Conservation (phyloP, 108 stramenopile species). For the Cyclotella baltica region DNA sequence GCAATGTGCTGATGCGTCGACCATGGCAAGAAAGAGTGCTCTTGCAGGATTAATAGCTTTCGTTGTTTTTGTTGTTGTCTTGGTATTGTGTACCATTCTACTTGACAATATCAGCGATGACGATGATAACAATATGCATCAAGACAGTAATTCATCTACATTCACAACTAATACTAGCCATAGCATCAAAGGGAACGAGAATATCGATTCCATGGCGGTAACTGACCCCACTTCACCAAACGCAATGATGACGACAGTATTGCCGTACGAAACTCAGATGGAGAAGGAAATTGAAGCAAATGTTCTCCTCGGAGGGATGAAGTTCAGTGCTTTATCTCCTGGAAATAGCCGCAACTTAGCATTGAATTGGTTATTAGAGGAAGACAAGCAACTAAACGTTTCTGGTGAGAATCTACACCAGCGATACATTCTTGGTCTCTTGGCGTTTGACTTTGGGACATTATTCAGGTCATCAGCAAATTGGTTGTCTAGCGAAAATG, state of each 20-base stretch:
- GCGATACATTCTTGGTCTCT: not conserved
- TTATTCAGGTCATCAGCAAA: not conserved
- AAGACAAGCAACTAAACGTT: not conserved
- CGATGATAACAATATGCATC: too few relatives aligned
- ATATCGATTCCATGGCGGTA: too few relatives aligned
- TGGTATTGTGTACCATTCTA: too few relatives aligned
- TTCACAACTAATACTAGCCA: not conserved
- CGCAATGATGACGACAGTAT: not conserved
- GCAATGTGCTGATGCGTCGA: too few relatives aligned
- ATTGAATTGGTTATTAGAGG: slow-evolving; percentile 4
- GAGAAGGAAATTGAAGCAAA: not conserved
- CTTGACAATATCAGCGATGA: too few relatives aligned
- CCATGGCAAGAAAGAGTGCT: too few relatives aligned
- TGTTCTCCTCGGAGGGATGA: not conserved
- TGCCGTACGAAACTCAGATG: not conserved
- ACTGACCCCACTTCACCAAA: not conserved
- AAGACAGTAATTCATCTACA: too few relatives aligned
- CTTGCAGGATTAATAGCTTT: too few relatives aligned
- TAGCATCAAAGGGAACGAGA: not conserved
- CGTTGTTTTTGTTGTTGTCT: too few relatives aligned
- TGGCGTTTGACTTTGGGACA: not conserved
- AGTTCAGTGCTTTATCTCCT: not conserved
- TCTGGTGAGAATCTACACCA: not conserved
- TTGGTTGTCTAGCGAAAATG: not conserved
- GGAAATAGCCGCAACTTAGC: not conserved